Base-by-base conservation (phyloP, 768 basidiomycete species). In the Albatrellus ellisii region DNA sequence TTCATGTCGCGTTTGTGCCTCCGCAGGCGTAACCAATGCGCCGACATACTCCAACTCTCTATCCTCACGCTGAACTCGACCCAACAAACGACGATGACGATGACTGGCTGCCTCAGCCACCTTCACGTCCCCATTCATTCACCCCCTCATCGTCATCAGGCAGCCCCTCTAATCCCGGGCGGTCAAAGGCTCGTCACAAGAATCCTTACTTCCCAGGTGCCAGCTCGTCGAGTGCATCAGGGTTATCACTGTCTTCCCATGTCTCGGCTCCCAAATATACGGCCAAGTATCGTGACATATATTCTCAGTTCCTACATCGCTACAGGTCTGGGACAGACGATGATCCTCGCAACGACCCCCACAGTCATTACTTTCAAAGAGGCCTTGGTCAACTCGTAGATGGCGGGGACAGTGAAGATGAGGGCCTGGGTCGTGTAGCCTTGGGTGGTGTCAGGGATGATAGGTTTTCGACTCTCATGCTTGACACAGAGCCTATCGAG, bases 301-400 rank as follows among this genome's bases (percentile, higher is more conserved):
- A 87, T 61, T 76, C 79, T 17, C 83, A 86, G 54, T 87, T 87
- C 55, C 75, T 87, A 32, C 73, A 70, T 48, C 69, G 81, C 20
- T 88, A 86, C 61, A 70, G 81, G 54, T 75, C 78, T 5, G 70
- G 70, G 45, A 65, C 70, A n/a, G 67, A 71, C 28, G 80, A 81
- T 46, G 80, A 86, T 57, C 72, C 75, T 18, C 71, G 79, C 44
- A 75, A 77, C 52, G 86, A 88, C 56, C 80, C 83, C n/a, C 85
- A 88, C 56, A 77, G 73, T 49, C 79, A 87, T 55, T 86, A 84
- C 59, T 80, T 79, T 58, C 77, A 84, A 55, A 69, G 74, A 38
- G 83, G 81, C 12, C 60, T 80, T 5, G 76, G 79, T 29, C 70
- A 83, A 48, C 69, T 73, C 4, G 70, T 77, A 50, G 79, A 77